Percentiles rank a stretch among this genome's conserved stretches.
Conservation (phyloP, 352 stramenopile species). For the Phytophthora meadii region DNA sequence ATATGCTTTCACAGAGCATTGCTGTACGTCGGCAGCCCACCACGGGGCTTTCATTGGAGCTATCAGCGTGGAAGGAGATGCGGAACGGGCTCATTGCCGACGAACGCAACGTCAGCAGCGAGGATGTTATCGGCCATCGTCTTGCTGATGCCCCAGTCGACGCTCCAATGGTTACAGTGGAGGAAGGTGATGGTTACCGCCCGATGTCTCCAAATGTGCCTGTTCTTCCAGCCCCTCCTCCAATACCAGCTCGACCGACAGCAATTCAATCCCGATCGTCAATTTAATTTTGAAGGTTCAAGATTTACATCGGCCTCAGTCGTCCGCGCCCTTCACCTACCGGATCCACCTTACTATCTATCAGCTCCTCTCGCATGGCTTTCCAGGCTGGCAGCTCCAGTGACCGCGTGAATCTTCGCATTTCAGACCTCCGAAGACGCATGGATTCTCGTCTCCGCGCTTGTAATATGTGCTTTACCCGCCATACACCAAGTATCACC, state of each 20-base stretch:
- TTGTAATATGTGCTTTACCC: constrained; percentile 19
- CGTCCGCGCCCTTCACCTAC: constrained; percentile 26
- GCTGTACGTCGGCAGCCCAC: constrained; percentile 26
- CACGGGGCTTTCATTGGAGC: constrained; percentile 44
- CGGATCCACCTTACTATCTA: constrained; percentile 30
- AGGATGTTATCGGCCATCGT: constrained; percentile 22
- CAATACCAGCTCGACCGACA: constrained; percentile 16
- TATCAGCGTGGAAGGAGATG: constrained; percentile 67
- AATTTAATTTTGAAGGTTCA: constrained; percentile 1
- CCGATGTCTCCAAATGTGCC: constrained; percentile 48
- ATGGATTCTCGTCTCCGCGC: constrained; percentile 11
- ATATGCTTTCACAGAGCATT: constrained; percentile 28
- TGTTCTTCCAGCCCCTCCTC: constrained; percentile 24
- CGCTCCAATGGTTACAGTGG: constrained; percentile 36
- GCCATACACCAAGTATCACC: constrained; percentile 23
- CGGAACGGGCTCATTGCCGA: constrained; percentile 55
- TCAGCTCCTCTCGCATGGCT: constrained; percentile 37
- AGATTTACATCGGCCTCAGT: constrained; percentile 20
- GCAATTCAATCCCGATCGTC: not conserved
- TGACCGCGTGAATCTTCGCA: constrained; percentile 14
- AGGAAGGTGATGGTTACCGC: constrained; percentile 52
- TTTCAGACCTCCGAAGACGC: constrained; percentile 5
- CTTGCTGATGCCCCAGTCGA: constrained; percentile 21
- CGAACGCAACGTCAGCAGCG: constrained; percentile 49
- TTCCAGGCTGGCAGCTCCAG: constrained; percentile 43